Percentiles rank a stretch among this genome's conserved stretches.
These are phyloP conservation scores for Moesziomyces parantarcticus DNA, from an alignment of 1,284 basidiomycete species.

Conservation along the genomic window DNA sequence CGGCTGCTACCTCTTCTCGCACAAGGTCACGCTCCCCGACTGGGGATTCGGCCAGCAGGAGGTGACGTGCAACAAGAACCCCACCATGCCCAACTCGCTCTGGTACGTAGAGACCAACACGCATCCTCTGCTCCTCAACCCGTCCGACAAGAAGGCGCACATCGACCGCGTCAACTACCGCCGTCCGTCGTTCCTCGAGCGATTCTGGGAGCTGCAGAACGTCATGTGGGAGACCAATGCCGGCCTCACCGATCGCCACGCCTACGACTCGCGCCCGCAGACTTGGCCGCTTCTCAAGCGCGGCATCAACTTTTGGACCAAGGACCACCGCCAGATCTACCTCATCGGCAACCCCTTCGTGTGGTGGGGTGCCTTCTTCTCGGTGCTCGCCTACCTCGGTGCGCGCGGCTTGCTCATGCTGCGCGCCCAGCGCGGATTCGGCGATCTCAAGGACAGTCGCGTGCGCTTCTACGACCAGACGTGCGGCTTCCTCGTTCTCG, in stretches of 20 bases:
- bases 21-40: conserved; percentile 95
- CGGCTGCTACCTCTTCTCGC: conserved; percentile 96
- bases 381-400: conserved; percentile 77
- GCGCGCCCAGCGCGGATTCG: conserved; percentile 87
- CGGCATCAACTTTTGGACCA: conserved; percentile 97
- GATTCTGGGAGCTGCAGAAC: conserved; percentile 90
- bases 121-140: conserved; percentile 72
- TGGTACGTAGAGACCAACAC: conserved; percentile 92
- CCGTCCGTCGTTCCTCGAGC: conserved; percentile 84
- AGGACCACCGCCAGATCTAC: conserved; percentile 93
- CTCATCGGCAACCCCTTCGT: conserved; percentile 92
- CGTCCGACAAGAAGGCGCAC: conserved; percentile 8
- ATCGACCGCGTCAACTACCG: conserved; percentile 76
- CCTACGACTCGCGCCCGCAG: conserved; percentile 89
- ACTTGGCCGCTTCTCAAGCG: conserved; percentile 88
- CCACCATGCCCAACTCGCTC: conserved; percentile 85
- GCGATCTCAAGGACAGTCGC: conserved; percentile 90
- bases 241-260: conserved; percentile 91
- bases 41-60: conserved; percentile 99
- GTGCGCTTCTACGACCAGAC: conserved; percentile 86
- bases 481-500: conserved; percentile 89
- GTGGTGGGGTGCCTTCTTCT: conserved; percentile 85
- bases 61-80: conserved; percentile 96
- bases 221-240: conserved; percentile 99
- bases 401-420: conserved; percentile 83